Conservation (phyloP, 108 stramenopile species). For the Nitzschia sp. region DNA sequence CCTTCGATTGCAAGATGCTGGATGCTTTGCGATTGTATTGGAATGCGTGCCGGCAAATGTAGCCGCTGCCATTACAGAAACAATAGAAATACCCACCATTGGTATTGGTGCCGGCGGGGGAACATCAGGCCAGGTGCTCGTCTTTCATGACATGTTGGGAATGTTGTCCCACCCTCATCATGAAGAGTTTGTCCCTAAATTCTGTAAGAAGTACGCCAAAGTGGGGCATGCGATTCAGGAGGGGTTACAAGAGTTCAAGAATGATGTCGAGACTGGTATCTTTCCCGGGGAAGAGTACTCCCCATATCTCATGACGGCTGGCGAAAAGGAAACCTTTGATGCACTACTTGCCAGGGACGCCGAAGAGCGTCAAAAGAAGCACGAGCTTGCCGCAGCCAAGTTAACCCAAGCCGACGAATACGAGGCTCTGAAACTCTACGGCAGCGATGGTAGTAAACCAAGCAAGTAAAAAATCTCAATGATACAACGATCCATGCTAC, state of each 20-base stretch:
- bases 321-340: conserved; percentile 66
- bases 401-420: conserved; percentile 76
- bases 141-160: conserved; percentile 98
- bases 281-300: conserved; percentile 93
- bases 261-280: conserved; percentile 88
- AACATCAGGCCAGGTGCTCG: conserved; percentile 93
- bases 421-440: conserved; percentile 79
- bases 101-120: conserved; percentile 98
- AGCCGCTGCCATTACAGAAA: conserved; percentile 88
- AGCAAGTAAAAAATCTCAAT: not conserved
- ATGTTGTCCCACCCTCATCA: conserved; percentile 98
- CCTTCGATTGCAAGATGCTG: conserved; percentile 92
- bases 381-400: conserved; percentile 50
- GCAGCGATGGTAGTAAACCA: conserved; percentile 7
- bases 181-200: conserved; percentile 94
- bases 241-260: conserved; percentile 87
- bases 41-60: conserved; percentile 97
- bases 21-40: conserved; percentile 93
- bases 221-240: conserved; percentile 90
- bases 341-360: conserved; percentile 62
- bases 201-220: conserved; percentile 95
- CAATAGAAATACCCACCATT: conserved; percentile 96
- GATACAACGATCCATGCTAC: not conserved
- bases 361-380: conserved; percentile 54
- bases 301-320: conserved; percentile 89